Evolutionary conservation across 2,329 filamentous ascomycete species (phyloP), one percentile per base, ranked within the genome.

Genomic region (Nigrospora osmanthi): DNA sequence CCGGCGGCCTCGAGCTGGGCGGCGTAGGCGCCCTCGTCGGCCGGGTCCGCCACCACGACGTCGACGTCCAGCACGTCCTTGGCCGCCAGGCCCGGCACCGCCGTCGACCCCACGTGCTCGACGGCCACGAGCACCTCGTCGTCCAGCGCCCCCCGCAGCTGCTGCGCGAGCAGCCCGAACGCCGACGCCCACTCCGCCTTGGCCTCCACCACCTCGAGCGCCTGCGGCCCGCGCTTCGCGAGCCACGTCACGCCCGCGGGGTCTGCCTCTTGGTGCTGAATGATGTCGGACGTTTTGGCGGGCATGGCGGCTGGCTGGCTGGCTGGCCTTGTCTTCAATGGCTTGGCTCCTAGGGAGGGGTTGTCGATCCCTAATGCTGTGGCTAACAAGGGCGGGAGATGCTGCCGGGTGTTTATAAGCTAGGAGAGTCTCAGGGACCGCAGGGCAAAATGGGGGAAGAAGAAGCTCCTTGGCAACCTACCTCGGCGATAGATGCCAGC

Each of bases 21-120:
- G 7, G 67, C 68, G 47, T 76, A 76, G 1, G 57, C 54, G 2
- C 49, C 54, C 50, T 77, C 72, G 35, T 67, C 61, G 11, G 51
- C 50, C 19, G 64, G 47, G 40, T 73, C 60, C 3, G 52, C 40
- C 10, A 78, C 62, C 4, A 69, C 60, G 10, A 78, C 56, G 51
- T 78, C 75, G 28, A 78, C 63, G 53, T 78, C 75, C 39, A 78
- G 72, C 39, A 76, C 58, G 30, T 64, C 61, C 58, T 78, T 78
- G 38, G 75, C 74, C 0, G 70, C 62, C 4, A 78, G 64, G 9
- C 57, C 60, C 0, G 71, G 70, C 9, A 78, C 61, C 42, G 69
- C 71, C 28, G 75, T 78, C 13, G 71, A 76, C 19, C 75, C 75
- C 31, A 69, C 61, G 52, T 78, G 74, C 15, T 59, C 51, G 42